Percentiles rank a stretch among this genome's conserved stretches.
Conservation (phyloP, 805 yeast genomes). For the Starmerella vaccinii region DNA sequence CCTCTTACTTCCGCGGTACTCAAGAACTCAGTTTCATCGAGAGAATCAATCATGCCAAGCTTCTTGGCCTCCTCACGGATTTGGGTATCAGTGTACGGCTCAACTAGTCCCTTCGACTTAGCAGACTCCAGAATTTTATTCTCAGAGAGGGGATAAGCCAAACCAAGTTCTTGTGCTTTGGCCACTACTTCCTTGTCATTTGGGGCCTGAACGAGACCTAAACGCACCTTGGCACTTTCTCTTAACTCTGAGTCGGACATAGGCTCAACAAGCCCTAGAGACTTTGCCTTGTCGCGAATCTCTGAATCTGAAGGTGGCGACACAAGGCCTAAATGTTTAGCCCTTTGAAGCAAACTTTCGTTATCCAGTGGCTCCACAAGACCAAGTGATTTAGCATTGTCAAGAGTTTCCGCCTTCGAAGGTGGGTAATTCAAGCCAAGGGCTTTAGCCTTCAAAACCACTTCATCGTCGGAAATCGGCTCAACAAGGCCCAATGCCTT, state of each 20-base stretch:
- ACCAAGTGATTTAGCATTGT: neutral
- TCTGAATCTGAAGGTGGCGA: constrained; percentile 34
- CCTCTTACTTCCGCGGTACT: too few relatives aligned
- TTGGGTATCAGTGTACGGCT: constrained; percentile 6
- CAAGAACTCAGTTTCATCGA: too few relatives aligned
- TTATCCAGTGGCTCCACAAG: too few relatives aligned
- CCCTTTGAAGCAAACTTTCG: too few relatives aligned
- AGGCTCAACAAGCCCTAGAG: constrained; percentile 10
- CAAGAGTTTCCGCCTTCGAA: neutral
- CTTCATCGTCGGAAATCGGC: constrained; percentile 32
- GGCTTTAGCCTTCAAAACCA: constrained; percentile 9
- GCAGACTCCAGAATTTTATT: constrained; percentile 12
- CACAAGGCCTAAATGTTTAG: constrained; percentile 61
- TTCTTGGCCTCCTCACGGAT: neutral
- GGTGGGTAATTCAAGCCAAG: constrained; percentile 11
- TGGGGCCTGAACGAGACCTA: neutral
- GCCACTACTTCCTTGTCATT: neutral
- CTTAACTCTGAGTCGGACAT: neutral
- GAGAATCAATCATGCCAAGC: constrained; percentile 7
- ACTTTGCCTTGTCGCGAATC: constrained; percentile 10
- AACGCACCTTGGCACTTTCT: neutral
- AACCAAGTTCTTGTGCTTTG: constrained; percentile 16
- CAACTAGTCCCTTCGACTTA: constrained; percentile 20
- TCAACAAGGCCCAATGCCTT: constrained; percentile 62
- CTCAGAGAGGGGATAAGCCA: constrained; percentile 11